Evolutionary conservation across 1,139 yeast species (phyloP).

Genomic region (Spathaspora sp.): DNA sequence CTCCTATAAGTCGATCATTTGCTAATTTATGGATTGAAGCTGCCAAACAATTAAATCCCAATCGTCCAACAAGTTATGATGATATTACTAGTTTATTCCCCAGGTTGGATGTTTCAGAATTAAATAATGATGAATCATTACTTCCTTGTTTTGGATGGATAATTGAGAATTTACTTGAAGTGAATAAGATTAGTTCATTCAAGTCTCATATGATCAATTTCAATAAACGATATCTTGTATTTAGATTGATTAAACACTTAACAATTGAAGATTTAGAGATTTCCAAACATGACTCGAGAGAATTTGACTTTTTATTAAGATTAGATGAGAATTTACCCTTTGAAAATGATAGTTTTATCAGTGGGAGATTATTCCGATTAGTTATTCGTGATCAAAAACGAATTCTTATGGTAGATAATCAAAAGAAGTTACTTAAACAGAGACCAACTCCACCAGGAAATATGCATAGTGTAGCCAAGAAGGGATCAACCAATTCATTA

Average conservation of each 20-base stretch:
- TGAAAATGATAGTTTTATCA: slow-evolving; percentile 13
- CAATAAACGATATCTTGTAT: slow-evolving; percentile 44
- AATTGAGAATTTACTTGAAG: slow-evolving; percentile 41
- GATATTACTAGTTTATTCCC: slow-evolving; percentile 41
- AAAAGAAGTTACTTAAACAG: slow-evolving; percentile 28
- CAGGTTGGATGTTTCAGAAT: slow-evolving; percentile 25
- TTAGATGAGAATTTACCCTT: slow-evolving; percentile 38
- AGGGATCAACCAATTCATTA: slow-evolving; percentile 31
- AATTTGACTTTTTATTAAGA: slow-evolving; percentile 46
- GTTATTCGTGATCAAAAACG: slow-evolving; percentile 37
- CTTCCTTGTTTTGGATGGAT: slow-evolving; percentile 83
- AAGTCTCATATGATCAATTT: slow-evolving; percentile 33
- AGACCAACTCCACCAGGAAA: background rate
- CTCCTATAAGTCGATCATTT: slow-evolving; percentile 78
- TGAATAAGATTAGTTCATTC: slow-evolving; percentile 38
- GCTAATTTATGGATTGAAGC: slow-evolving; percentile 64
- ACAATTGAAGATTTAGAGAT: slow-evolving; percentile 36
- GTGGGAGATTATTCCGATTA: slow-evolving; percentile 29
- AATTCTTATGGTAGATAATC: slow-evolving; percentile 33
- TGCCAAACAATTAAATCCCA: slow-evolving; percentile 30
- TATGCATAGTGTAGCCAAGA: slow-evolving; percentile 24
- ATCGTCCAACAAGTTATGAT: slow-evolving; percentile 22
- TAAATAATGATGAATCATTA: slow-evolving; percentile 38
- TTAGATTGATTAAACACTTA: slow-evolving; percentile 42
- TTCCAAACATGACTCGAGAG: slow-evolving; percentile 35